phyloP scores from a whole-genome alignment of 1,284 basidiomycete species.

The Leccinum subrobustum region DNA sequence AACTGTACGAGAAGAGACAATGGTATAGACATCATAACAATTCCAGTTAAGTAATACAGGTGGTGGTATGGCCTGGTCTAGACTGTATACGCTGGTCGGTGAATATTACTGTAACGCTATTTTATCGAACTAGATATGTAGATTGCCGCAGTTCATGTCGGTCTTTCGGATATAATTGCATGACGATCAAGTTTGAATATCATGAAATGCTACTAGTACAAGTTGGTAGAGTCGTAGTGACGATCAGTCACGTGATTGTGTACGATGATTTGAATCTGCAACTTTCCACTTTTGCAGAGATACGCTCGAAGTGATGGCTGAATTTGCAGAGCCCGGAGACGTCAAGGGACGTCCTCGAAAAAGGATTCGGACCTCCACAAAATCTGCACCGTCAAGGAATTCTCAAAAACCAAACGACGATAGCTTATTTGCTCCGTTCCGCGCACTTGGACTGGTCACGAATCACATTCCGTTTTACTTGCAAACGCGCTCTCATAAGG shows the following conservation, averaged over 20 bases:
- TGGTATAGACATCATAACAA: neutral
- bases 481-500: constrained; percentile 86
- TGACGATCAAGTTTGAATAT: constrained; percentile 1
- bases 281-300: constrained; percentile 1
- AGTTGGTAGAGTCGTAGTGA: too few relatives aligned
- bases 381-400: constrained; percentile 3
- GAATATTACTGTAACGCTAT: neutral
- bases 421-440: constrained; percentile 90
- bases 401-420: constrained; percentile 25
- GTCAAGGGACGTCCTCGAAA: constrained; percentile 24
- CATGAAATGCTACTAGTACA: too few relatives aligned
- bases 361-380: constrained; percentile 18
- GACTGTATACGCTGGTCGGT: constrained; percentile 3
- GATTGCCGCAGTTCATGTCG: neutral
- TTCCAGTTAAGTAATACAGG: neutral
- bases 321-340: constrained; percentile 11
- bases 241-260: constrained; percentile 11
- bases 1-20: constrained; percentile 1
- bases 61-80: neutral
- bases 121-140: neutral
- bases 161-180: neutral
- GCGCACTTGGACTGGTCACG: constrained; percentile 90
- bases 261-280: neutral
- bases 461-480: constrained; percentile 90
- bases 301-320: constrained; percentile 18